phyloP scores from a whole-genome alignment of 352 stramenopile genomes.

The Paralagenidium karlingii region DNA sequence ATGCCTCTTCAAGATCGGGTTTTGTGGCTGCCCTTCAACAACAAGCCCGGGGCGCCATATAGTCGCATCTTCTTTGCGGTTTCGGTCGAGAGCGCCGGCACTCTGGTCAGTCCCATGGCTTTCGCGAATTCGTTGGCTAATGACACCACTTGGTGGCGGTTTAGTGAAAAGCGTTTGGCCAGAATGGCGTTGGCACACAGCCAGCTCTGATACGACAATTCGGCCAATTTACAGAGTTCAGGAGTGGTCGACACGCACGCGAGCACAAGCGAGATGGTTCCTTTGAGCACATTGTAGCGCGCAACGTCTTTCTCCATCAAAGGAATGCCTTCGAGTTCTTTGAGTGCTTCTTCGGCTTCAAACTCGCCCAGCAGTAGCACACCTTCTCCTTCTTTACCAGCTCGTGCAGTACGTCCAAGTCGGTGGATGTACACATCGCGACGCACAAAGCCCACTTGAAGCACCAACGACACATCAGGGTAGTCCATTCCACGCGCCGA shows the following conservation, averaged over 20 bases:
- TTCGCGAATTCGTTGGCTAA: slow-evolving; percentile 53
- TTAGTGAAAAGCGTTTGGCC: slow-evolving; percentile 33
- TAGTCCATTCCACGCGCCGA: slow-evolving; percentile 93
- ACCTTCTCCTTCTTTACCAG: slow-evolving; percentile 75
- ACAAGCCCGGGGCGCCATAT: slow-evolving; percentile 64
- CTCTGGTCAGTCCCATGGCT: slow-evolving; percentile 40
- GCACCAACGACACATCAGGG: slow-evolving; percentile 84
- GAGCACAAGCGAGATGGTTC: slow-evolving; percentile 15
- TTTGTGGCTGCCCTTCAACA: too few species aligned
- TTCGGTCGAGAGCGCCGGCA: slow-evolving; percentile 77
- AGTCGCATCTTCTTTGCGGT: slow-evolving; percentile 80
- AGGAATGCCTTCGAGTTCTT: slow-evolving; percentile 56
- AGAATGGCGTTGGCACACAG: slow-evolving; percentile 91
- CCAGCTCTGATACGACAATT: slow-evolving; percentile 89
- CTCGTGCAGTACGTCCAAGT: slow-evolving; percentile 87
- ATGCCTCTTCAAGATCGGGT: too few species aligned
- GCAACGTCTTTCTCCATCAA: slow-evolving; percentile 12
- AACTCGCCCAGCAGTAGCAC: slow-evolving; percentile 79
- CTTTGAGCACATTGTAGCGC: slow-evolving; percentile 4
- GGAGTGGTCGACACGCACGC: slow-evolving; percentile 15
- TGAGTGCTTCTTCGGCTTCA: slow-evolving; percentile 58
- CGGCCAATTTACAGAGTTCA: slow-evolving; percentile 62
- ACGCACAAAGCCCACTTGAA: slow-evolving; percentile 78
- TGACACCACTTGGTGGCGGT: slow-evolving; percentile 43
- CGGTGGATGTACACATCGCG: slow-evolving; percentile 94